Conservation (phyloP, 352 stramenopile species). For the Phytophthora constricta region DNA sequence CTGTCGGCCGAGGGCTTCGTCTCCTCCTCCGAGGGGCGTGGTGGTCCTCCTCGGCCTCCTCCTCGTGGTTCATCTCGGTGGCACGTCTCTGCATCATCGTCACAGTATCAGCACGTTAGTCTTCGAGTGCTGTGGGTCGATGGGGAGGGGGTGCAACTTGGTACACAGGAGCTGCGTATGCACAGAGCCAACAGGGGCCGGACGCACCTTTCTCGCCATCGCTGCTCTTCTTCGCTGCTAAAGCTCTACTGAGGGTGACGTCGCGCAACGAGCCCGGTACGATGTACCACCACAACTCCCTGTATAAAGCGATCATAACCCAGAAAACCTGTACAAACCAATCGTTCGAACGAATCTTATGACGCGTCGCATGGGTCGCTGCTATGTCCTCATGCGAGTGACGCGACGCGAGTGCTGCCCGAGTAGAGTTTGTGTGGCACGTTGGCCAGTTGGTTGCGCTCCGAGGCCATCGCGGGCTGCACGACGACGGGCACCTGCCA, state of each 20-base stretch:
- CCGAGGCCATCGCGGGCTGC: slow-evolving; percentile 33
- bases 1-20: slow-evolving; percentile 10
- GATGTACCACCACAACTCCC: no score
- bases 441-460: slow-evolving; percentile 50
- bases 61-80: slow-evolving; percentile 45
- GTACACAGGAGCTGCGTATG: neutral
- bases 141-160: no score
- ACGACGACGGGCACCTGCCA: slow-evolving; percentile 68
- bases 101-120: slow-evolving; percentile 20
- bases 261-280: no score
- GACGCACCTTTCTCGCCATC: slow-evolving; percentile 46
- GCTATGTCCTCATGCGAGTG: slow-evolving; percentile 22
- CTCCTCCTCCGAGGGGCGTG: slow-evolving; percentile 27
- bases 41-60: slow-evolving; percentile 39
- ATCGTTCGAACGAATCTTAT: neutral
- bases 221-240: slow-evolving; percentile 1
- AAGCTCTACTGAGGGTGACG: slow-evolving; percentile 17
- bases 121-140: no score
- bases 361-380: neutral
- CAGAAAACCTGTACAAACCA: neutral
- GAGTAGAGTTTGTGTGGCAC: slow-evolving; percentile 67
- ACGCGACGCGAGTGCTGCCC: slow-evolving; percentile 40
- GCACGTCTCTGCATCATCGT: slow-evolving; percentile 38
- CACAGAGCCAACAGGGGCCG: neutral
- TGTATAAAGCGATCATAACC: no score